Conservation (phyloP, 306 rosid genomes). For the Corylus avellana region DNA sequence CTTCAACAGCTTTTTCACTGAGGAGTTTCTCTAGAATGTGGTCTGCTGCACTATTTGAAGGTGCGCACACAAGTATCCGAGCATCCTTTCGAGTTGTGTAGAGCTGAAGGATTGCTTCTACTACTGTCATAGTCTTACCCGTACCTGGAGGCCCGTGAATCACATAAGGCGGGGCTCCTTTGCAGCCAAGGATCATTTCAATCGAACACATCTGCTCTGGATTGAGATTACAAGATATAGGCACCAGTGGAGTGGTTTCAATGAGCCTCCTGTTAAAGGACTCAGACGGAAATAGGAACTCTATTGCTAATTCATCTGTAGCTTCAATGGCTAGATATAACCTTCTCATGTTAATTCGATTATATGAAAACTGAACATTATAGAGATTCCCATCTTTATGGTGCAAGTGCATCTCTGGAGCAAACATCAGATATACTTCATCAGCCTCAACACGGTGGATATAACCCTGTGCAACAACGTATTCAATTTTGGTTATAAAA, state of each 20-base stretch:
- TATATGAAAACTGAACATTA: slow-evolving; percentile 67
- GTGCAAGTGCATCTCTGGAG: slow-evolving; percentile 42
- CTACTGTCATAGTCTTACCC: slow-evolving; percentile 80
- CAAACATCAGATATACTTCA: slow-evolving; percentile 68
- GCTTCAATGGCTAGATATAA: slow-evolving; percentile 73
- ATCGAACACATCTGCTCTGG: slow-evolving; percentile 62
- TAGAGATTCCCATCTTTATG: slow-evolving; percentile 57
- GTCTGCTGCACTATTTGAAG: slow-evolving; percentile 93
- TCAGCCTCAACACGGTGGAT: slow-evolving; percentile 85
- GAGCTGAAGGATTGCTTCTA: slow-evolving; percentile 81
- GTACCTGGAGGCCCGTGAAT: slow-evolving; percentile 95
- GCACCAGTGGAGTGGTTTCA: slow-evolving; percentile 43
- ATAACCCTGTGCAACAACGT: slow-evolving; percentile 57
- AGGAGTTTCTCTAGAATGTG: slow-evolving; percentile 71
- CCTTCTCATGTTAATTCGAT: slow-evolving; percentile 76
- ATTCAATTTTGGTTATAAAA: neutral
- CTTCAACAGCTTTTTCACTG: slow-evolving; percentile 33
- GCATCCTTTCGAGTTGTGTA: slow-evolving; percentile 42
- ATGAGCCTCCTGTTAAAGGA: slow-evolving; percentile 48
- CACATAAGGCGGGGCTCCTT: slow-evolving; percentile 79
- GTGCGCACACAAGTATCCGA: slow-evolving; percentile 81
- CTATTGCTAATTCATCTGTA: slow-evolving; percentile 41
- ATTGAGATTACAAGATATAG: slow-evolving; percentile 58
- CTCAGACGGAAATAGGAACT: slow-evolving; percentile 64
- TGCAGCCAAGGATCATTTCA: slow-evolving; percentile 80